Base-by-base conservation (phyloP, 1,284 basidiomycete species). In the Trichosporon coremiiforme region DNA sequence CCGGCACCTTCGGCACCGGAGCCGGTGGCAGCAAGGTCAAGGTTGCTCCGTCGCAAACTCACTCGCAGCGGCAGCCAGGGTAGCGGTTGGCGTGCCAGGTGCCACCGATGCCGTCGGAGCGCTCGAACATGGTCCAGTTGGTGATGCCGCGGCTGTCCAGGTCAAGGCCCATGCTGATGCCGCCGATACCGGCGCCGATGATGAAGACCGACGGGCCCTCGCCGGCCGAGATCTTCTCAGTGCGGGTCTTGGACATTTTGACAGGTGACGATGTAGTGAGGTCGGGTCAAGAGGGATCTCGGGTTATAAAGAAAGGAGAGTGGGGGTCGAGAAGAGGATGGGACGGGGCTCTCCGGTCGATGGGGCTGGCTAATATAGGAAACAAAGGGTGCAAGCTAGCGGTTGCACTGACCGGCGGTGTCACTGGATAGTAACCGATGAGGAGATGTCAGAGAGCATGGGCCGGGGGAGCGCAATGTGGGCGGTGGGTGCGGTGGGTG, bases 61-160 rank as follows among this genome's bases (percentile, higher is more conserved):
- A 76, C 77, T 79, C 78, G 75, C 77, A 79, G 47, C 78, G 77
- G 69, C 78, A 79, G 10, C 78, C 78, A 13, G 67, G 65, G 45
- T 72, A 72, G 10, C 71, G 67, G 69, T 72, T 72, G 33, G 62
- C 64, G 20, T 66, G 70, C 71, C 71, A 72, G 2, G 71, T 72
- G 29, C 71, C 71, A n/a, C 71, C 71, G n/a, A 72, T 67, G 22
- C 67, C 71, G 45, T 50, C 69, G 10, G 68, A 67, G 35, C 65
- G 69, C 38, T 72, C 71, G 50, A 68, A 55, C 4, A 68, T 57
- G 15, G 15, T 31, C 70, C 70, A 71, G 70, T 71, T 71, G 53
- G 70, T 71, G 35, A 71, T 33, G 20, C 70, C 67, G 15, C 22
- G 36, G 53, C 60, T 29, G 33, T 72, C 71, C 36, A 72, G 69